Conservation (phyloP, 352 stramenopile species). For the Globisporangium lucens region DNA sequence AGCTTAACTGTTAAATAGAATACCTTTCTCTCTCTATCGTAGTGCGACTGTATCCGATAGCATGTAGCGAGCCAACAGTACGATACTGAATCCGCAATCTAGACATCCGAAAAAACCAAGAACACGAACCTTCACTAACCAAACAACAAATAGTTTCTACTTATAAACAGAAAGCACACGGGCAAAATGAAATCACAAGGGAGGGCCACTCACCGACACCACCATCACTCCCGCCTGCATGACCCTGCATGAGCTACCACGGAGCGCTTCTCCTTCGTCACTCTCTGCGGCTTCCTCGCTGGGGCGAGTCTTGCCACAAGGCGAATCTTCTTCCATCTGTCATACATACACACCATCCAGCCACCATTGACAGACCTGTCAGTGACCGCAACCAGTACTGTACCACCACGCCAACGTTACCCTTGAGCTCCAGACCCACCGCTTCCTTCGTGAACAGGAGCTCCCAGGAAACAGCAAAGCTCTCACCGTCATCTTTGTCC, state of each 20-base stretch:
- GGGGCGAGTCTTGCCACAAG: not conserved
- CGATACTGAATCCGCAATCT: not conserved
- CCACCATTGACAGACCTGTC: not conserved
- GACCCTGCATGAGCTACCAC: not conserved
- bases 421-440: not conserved
- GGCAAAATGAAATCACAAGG: not conserved
- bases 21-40: too few species aligned
- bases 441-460: not conserved
- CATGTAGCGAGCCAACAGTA: too few species aligned
- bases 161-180: not conserved
- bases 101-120: not conserved
- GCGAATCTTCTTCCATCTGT: not conserved
- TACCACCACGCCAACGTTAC: not conserved
- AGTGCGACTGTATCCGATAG: too few species aligned
- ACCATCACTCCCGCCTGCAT: not conserved
- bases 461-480: not conserved
- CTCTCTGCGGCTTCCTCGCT: not conserved
- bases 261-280: not conserved
- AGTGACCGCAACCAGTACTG: not conserved
- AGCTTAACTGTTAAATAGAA: too few species aligned
- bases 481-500: not conserved
- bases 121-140: not conserved
- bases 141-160: not conserved
- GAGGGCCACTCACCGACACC: not conserved
- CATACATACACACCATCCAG: not conserved